Conservation (phyloP, 768 basidiomycete genomes). For the Pholiota molesta region DNA sequence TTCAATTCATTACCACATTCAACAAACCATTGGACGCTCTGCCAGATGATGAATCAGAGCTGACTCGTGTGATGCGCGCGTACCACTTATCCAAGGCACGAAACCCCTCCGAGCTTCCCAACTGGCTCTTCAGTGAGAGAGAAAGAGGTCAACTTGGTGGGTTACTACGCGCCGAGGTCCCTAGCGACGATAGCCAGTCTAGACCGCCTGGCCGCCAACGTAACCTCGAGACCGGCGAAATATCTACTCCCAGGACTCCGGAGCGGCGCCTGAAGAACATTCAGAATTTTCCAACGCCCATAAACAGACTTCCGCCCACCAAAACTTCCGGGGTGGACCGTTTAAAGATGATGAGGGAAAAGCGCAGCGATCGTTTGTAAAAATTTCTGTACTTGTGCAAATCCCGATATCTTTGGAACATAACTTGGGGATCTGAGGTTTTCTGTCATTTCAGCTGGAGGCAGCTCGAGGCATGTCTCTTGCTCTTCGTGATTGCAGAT, state of each 20-base stretch:
- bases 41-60: constrained; percentile 60
- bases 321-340: constrained; percentile 12
- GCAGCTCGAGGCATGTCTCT: not conserved
- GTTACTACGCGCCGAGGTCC: constrained; percentile 17
- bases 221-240: constrained; percentile 10
- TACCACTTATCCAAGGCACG: constrained; percentile 67
- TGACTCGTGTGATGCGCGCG: constrained; percentile 67
- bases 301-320: constrained; percentile 3
- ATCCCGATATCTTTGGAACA: not conserved
- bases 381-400: not conserved
- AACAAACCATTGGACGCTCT: not conserved
- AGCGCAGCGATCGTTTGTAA: constrained; percentile 5
- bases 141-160: constrained; percentile 38
- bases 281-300: constrained; percentile 11
- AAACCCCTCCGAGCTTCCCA: constrained; percentile 58
- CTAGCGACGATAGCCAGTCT: constrained; percentile 14
- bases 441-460: constrained; percentile 8
- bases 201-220: constrained; percentile 9
- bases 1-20: not conserved
- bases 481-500: not conserved
- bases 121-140: constrained; percentile 64
- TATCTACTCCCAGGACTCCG: constrained; percentile 2
- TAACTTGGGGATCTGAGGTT: not conserved
- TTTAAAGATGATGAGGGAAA: constrained; percentile 14
- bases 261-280: constrained; percentile 8